Conservation (phyloP, 2,329 filamentous ascomycete genomes). For the Aspergillus ustus region DNA sequence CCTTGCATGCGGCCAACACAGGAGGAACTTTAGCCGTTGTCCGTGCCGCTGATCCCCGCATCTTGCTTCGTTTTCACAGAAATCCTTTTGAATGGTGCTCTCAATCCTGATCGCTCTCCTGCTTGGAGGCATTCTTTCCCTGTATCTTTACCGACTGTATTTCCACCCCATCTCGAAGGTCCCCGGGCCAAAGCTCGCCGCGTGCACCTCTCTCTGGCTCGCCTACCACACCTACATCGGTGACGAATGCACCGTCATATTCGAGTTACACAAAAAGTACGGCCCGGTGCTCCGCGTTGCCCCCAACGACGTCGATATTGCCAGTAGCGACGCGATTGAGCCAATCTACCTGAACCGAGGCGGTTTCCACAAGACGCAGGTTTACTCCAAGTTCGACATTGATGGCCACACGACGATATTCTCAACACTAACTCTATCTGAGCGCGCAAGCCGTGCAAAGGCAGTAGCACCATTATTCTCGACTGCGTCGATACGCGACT, state of each 20-base stretch:
- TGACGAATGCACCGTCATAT: conserved; percentile 35
- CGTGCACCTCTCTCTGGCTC: conserved; percentile 41
- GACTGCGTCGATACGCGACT: conserved; percentile 26
- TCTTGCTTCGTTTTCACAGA: neutral
- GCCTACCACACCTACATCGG: conserved; percentile 36
- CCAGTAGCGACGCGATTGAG: conserved; percentile 51
- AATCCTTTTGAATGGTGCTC: neutral
- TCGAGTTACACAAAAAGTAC: conserved; percentile 38
- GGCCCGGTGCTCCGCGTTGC: conserved; percentile 44
- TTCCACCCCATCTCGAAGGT: conserved; percentile 47
- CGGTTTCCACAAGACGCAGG: conserved; percentile 58
- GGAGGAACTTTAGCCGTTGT: neutral
- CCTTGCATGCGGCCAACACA: neutral
- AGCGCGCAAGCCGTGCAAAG: conserved; percentile 54
- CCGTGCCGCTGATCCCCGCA: neutral
- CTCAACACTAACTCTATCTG: conserved; percentile 48
- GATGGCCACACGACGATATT: conserved; percentile 62
- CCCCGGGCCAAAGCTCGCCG: conserved; percentile 44
- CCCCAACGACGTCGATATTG: conserved; percentile 48
- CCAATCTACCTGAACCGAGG: conserved; percentile 58
- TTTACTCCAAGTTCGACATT: conserved; percentile 62
- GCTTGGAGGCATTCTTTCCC: neutral
- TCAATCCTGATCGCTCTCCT: neutral
- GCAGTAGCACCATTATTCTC: conserved; percentile 56
- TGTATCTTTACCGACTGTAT: conserved; percentile 38